Evolutionary conservation across 805 yeast genomes (phyloP).

Genomic region (Yarrowia sp.): DNA sequence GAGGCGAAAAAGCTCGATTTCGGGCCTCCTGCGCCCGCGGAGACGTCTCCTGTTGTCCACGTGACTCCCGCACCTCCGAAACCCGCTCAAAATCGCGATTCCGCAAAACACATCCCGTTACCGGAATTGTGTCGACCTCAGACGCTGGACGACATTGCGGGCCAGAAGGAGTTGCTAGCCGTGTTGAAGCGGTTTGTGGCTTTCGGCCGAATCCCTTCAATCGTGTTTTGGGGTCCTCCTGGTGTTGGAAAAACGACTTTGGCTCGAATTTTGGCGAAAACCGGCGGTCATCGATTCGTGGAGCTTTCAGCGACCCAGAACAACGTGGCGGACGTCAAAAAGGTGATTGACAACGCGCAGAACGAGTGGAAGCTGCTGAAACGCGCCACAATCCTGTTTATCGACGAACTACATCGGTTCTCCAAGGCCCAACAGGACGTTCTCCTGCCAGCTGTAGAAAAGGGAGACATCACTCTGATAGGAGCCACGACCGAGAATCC

Average conservation of each 20-base stretch:
- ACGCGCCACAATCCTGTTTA: slow-evolving; percentile 72
- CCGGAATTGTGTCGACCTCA: slow-evolving; percentile 87
- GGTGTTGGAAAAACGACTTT: slow-evolving; percentile 92
- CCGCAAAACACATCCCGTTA: slow-evolving; percentile 55
- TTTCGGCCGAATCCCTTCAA: slow-evolving; percentile 65
- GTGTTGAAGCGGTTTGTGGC: slow-evolving; percentile 68
- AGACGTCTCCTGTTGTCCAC: background rate
- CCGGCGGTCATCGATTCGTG: slow-evolving; percentile 57
- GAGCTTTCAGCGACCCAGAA: slow-evolving; percentile 87
- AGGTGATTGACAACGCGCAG: slow-evolving; percentile 61
- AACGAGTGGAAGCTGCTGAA: slow-evolving; percentile 57
- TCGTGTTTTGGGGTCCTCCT: slow-evolving; percentile 94
- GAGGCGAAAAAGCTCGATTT: slow-evolving; percentile 10
- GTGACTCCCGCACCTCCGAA: background rate
- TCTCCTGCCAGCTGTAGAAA: slow-evolving; percentile 81
- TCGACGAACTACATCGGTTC: slow-evolving; percentile 93
- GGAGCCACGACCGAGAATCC: slow-evolving; percentile 99
- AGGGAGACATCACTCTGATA: slow-evolving; percentile 72
- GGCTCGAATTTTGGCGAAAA: slow-evolving; percentile 69
- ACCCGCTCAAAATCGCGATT: background rate
- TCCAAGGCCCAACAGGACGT: slow-evolving; percentile 87
- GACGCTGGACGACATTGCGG: slow-evolving; percentile 72
- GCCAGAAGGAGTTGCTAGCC: slow-evolving; percentile 82
- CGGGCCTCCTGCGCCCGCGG: background rate
- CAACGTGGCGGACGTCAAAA: slow-evolving; percentile 69